Evolutionary conservation across 73 alveolate species (phyloP).

Genomic region (Paramecium biaurelia): DNA sequence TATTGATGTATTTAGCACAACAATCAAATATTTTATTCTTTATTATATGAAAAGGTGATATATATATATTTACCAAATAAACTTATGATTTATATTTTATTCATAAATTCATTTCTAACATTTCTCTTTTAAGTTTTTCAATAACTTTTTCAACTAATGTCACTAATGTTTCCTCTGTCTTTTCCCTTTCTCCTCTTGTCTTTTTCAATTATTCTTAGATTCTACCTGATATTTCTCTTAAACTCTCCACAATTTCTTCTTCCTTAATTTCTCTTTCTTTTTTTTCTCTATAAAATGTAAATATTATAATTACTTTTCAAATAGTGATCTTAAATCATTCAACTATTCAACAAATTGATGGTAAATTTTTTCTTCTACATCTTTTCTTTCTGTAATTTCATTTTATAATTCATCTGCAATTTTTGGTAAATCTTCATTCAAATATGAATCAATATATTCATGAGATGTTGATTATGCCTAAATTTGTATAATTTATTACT

Average conservation of each 20-base stretch:
- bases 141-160: conserved; percentile 54
- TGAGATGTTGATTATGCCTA: conserved; percentile 65
- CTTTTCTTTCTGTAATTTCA: conserved; percentile 61
- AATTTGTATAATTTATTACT: background rate
- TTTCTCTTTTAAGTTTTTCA: conserved; percentile 64
- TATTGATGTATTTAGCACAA: background rate
- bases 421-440: conserved; percentile 63
- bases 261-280: conserved; percentile 66
- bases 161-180: conserved; percentile 59
- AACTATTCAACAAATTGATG: conserved; percentile 53
- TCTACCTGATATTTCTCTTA: conserved; percentile 52
- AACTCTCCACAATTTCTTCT: conserved; percentile 55
- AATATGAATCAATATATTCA: conserved; percentile 62
- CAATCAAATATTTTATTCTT: background rate
- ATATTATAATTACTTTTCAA: conserved; percentile 20
- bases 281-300: background rate
- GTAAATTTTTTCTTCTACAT: conserved; percentile 60
- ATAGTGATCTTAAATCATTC: conserved; percentile 45
- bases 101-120: conserved; percentile 64
- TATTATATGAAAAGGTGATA: background rate
- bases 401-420: conserved; percentile 59
- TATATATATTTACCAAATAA: background rate
- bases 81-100: background rate
- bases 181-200: conserved; percentile 60
- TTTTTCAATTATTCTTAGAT: conserved; percentile 50